These are phyloP conservation scores for Meira nashicola DNA, from an alignment of 1,284 basidiomycete genomes.

Conservation along the genomic window DNA sequence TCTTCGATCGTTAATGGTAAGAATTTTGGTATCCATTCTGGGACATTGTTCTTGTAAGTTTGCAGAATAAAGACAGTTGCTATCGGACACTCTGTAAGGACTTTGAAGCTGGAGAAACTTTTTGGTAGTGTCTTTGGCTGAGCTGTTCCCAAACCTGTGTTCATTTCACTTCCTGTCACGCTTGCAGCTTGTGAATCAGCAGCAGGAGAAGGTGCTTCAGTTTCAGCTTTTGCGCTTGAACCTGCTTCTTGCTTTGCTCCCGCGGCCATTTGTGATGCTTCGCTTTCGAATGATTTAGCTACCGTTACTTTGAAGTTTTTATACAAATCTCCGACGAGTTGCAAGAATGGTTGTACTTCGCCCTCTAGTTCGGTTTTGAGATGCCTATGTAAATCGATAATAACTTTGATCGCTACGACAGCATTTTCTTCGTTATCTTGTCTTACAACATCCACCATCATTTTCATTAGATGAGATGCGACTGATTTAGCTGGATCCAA, in stretches of 20 bases:
- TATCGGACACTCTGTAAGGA: conserved; percentile 88
- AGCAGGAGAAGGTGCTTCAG: conserved; percentile 10
- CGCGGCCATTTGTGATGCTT: conserved; percentile 22
- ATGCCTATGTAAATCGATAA: conserved; percentile 66
- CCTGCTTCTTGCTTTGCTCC: conserved; percentile 1
- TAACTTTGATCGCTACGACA: conserved; percentile 80
- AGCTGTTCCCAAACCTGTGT: conserved; percentile 4
- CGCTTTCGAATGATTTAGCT: conserved; percentile 64
- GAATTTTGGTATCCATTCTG: conserved; percentile 67
- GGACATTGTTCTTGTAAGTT: conserved; percentile 65
- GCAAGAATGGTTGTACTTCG: conserved; percentile 73
- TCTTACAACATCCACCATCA: conserved; percentile 74
- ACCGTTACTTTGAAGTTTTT: conserved; percentile 72
- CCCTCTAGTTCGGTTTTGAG: conserved; percentile 64
- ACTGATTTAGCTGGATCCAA: conserved; percentile 73
- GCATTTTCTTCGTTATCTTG: conserved; percentile 97
- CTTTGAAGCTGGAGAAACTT: conserved; percentile 71
- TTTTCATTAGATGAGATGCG: conserved; percentile 65
- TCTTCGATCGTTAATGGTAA: conserved; percentile 58
- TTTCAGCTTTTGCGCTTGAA: neutral
- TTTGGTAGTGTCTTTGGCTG: conserved; percentile 37
- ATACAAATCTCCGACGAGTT: conserved; percentile 70
- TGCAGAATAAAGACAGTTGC: conserved; percentile 88
- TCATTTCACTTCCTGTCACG: conserved; percentile 13
- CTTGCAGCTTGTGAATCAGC: conserved; percentile 19